A percentile compares a stretch with the other conserved stretches of the same genome.
Conservation (phyloP, 129 eudicot species). For the Lactuca saligna region DNA sequence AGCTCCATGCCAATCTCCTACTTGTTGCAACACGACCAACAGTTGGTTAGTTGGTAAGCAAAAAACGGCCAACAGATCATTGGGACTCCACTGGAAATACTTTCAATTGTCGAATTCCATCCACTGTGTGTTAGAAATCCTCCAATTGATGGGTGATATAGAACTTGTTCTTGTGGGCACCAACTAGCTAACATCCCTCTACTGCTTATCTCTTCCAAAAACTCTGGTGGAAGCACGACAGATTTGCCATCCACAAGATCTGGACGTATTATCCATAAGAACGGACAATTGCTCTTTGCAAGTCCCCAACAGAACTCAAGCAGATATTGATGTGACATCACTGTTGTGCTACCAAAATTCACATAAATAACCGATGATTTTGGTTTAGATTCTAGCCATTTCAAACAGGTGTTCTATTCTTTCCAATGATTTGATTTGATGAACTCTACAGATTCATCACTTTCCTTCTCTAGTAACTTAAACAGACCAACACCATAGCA, state of each 20-base stretch:
- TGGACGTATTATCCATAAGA: slow-evolving; percentile 56
- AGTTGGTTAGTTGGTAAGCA: slow-evolving; percentile 31
- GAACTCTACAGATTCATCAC: slow-evolving; percentile 15
- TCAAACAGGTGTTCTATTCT: slow-evolving; percentile 41
- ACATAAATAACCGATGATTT: slow-evolving; percentile 47
- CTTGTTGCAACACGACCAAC: slow-evolving; percentile 29
- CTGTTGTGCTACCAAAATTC: slow-evolving; percentile 52
- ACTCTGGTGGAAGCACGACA: slow-evolving; percentile 4
- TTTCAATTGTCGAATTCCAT: slow-evolving; percentile 36
- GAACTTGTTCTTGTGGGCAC: slow-evolving; percentile 38
- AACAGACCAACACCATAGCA: slow-evolving; percentile 50
- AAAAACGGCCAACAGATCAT: slow-evolving; percentile 44
- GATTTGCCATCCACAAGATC: slow-evolving; percentile 18
- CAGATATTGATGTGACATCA: slow-evolving; percentile 42
- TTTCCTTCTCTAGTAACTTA: slow-evolving; percentile 27
- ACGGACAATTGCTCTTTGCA: slow-evolving; percentile 42
- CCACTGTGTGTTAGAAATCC: slow-evolving; percentile 34
- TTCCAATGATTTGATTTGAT: slow-evolving; percentile 56
- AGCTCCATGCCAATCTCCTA: slow-evolving; percentile 35
- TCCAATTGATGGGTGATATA: slow-evolving; percentile 27
- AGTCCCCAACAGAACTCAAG: slow-evolving; percentile 64
- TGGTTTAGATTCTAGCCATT: slow-evolving; percentile 47
- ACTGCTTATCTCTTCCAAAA: slow-evolving; percentile 5
- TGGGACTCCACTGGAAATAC: slow-evolving; percentile 31
- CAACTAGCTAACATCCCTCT: slow-evolving; percentile 25